These are phyloP conservation scores for Porodaedalea pini DNA, from an alignment of 1,284 basidiomycete species.

Conservation along the genomic window DNA sequence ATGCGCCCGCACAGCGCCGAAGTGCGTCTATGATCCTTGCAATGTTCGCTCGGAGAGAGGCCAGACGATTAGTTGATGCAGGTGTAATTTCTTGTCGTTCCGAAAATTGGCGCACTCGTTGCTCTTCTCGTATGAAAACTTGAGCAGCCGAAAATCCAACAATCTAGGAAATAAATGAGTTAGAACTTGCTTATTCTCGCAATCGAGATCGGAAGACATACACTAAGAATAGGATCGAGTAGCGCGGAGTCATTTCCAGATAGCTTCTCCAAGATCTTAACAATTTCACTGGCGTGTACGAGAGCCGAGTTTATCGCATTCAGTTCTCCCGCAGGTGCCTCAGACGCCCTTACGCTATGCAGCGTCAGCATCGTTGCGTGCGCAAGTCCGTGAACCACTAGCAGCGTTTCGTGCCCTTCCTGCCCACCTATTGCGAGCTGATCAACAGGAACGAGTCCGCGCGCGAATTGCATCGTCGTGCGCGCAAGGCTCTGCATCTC, in stretches of 20 bases:
- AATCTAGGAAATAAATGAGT: constrained; percentile 21
- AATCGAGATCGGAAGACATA: constrained; percentile 20
- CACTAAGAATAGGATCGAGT: constrained; percentile 28
- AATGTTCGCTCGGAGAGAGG: not conserved
- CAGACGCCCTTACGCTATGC: constrained; percentile 29
- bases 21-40: not conserved
- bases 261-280: constrained; percentile 16
- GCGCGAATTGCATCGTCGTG: constrained; percentile 33
- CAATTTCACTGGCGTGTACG: constrained; percentile 22
- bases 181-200: too few relatives aligned
- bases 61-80: not conserved
- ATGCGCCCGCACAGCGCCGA: not conserved
- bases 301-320: constrained; percentile 27
- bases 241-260: constrained; percentile 19
- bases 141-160: constrained; percentile 29
- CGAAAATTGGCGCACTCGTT: not conserved
- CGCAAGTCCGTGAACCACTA: constrained; percentile 32
- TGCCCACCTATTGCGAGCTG: constrained; percentile 15
- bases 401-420: constrained; percentile 24
- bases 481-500: constrained; percentile 13
- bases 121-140: constrained; percentile 27
- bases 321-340: constrained; percentile 25
- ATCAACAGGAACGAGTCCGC: constrained; percentile 26
- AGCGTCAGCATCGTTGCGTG: constrained; percentile 35
- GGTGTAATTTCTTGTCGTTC: not conserved